Evolutionary conservation across 148 eudicot species (phyloP).

Genomic region (Cornus suecica): DNA sequence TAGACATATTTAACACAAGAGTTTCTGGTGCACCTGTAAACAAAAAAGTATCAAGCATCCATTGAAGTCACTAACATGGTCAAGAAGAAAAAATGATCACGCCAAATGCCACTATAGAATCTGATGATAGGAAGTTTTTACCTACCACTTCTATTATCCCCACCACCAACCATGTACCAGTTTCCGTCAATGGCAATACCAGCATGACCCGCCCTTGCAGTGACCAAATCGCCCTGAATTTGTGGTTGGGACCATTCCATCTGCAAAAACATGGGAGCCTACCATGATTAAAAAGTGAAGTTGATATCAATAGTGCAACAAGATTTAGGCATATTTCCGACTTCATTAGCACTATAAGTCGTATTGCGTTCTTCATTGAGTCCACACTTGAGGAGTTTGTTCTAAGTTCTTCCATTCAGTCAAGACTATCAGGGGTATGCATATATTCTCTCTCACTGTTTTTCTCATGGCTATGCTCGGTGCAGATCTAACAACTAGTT

Average conservation of each 20-base stretch:
- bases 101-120: neutral
- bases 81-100: constrained; percentile 1
- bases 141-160: constrained; percentile 88
- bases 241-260: constrained; percentile 98
- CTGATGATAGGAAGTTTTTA: neutral
- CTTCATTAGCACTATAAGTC: neutral
- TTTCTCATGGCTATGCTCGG: no score
- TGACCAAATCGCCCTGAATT: constrained; percentile 63
- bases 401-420: neutral
- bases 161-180: constrained; percentile 94
- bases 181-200: constrained; percentile 67
- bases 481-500: no score
- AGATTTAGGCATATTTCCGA: neutral
- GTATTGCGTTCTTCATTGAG: neutral
- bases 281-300: constrained; percentile 1
- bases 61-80: neutral
- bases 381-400: neutral
- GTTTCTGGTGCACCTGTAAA: constrained; percentile 80
- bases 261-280: constrained; percentile 35
- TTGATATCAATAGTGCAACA: neutral
- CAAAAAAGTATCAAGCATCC: neutral
- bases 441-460: no score
- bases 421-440: no score
- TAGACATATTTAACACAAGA: constrained; percentile 71
- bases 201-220: constrained; percentile 95